phyloP scores from a whole-genome alignment of 202 grass and related monocot species.

The Tripidium arundinaceum region DNA sequence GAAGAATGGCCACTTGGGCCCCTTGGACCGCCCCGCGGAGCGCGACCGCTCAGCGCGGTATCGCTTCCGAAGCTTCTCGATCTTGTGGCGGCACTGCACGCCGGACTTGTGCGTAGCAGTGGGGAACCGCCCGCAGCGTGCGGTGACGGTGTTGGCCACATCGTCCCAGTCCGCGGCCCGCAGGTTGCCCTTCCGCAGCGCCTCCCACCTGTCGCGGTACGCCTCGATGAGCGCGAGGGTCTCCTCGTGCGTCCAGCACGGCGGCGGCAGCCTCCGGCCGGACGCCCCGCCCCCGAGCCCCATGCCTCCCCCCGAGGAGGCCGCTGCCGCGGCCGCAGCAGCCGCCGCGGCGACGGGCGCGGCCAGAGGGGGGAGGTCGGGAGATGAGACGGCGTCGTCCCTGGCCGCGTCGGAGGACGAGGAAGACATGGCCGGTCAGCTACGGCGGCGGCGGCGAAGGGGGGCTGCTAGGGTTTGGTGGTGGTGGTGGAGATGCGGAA shows the following conservation, averaged over 20 bases:
- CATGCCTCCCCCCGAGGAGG: conserved; percentile 33
- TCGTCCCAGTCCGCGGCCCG: conserved; percentile 88
- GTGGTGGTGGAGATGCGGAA: conserved; percentile 19
- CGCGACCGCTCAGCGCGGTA: conserved; percentile 76
- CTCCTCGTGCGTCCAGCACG: conserved; percentile 96
- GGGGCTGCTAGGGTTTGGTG: conserved; percentile 34
- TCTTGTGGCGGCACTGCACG: conserved; percentile 98
- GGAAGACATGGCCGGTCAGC: conserved; percentile 30
- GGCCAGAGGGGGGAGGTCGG: conserved; percentile 43
- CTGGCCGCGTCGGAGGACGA: conserved; percentile 13
- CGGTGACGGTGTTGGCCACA: conserved; percentile 67
- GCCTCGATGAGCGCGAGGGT: conserved; percentile 88
- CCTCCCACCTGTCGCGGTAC: conserved; percentile 82
- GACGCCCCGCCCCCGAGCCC: conserved; percentile 14
- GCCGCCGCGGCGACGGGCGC: conserved; percentile 30
- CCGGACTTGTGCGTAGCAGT: conserved; percentile 64
- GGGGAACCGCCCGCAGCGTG: conserved; percentile 59
- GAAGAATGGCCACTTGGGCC: conserved; percentile 79
- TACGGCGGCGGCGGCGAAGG: background rate
- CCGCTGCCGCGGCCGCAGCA: conserved; percentile 31
- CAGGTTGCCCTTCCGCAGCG: conserved; percentile 82
- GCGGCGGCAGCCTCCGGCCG: conserved; percentile 44
- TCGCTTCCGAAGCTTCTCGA: conserved; percentile 95
- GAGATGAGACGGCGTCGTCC: conserved; percentile 34
- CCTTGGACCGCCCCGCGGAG: conserved; percentile 40